Evolutionary conservation across 108 stramenopile genomes (phyloP).

Genomic region (Cyclotella kingstonii): DNA sequence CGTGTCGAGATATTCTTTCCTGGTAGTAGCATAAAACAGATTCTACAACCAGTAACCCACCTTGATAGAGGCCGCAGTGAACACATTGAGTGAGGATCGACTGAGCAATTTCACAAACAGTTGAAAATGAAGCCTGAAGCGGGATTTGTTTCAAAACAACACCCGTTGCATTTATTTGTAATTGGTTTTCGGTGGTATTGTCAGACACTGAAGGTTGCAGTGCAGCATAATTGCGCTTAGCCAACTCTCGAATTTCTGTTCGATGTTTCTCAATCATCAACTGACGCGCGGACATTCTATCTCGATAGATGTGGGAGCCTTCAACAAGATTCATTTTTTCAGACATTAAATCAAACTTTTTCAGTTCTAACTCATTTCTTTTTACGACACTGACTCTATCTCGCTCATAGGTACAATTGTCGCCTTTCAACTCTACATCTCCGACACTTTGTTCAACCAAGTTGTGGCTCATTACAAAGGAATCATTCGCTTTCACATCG

Average conservation of each 20-base stretch:
- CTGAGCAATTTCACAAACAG: conserved; percentile 66
- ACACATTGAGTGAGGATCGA: conserved; percentile 69
- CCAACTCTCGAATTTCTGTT: conserved; percentile 40
- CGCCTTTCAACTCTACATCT: background rate
- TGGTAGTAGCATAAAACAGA: conserved; percentile 64
- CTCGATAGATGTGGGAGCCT: conserved; percentile 18
- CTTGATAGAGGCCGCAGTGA: conserved; percentile 51
- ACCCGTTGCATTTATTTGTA: background rate
- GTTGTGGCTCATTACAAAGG: too few species aligned
- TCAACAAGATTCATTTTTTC: conserved; percentile 37
- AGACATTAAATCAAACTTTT: conserved; percentile 30
- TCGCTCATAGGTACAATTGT: conserved; percentile 15
- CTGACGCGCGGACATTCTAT: conserved; percentile 42
- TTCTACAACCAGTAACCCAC: conserved; percentile 63
- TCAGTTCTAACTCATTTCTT: conserved; percentile 22
- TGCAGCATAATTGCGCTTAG: conserved; percentile 15
- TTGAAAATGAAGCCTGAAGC: conserved; percentile 62
- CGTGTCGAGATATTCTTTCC: conserved; percentile 46
- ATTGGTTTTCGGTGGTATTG: background rate
- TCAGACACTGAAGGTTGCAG: conserved; percentile 14
- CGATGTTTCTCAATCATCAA: conserved; percentile 61
- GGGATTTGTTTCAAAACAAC: conserved; percentile 31
- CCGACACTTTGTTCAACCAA: too few species aligned
- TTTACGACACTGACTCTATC: conserved; percentile 21
- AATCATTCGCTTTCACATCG: too few species aligned